These are phyloP conservation scores for Spergularia azorica DNA, from an alignment of 179 eudicot species.

Conservation along the genomic window DNA sequence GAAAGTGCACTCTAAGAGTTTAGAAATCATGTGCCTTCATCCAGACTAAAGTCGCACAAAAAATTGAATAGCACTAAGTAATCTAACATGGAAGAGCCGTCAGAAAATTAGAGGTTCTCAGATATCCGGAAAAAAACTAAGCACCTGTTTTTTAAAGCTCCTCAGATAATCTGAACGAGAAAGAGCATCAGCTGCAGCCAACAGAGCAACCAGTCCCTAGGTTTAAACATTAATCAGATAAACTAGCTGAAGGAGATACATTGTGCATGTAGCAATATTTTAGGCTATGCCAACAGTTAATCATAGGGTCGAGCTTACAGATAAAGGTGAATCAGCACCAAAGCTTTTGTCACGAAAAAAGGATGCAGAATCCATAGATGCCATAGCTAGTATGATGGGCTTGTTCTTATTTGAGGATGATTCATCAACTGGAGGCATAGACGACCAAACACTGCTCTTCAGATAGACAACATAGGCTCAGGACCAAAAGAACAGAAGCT, in stretches of 20 bases:
- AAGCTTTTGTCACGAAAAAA: constrained; percentile 95
- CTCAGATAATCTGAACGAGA: constrained; percentile 55
- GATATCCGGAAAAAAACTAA: constrained; percentile 6
- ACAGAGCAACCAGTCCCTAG: constrained; percentile 85
- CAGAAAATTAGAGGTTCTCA: neutral
- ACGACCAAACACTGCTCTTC: constrained; percentile 99
- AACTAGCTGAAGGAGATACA: constrained; percentile 13
- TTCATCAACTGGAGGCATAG: constrained; percentile 69
- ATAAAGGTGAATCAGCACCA: constrained; percentile 93
- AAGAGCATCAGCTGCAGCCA: constrained; percentile 95
- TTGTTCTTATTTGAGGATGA: constrained; percentile 51
- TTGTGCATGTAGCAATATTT: neutral
- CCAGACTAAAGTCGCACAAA: neutral
- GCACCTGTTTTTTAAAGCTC: constrained; percentile 75
- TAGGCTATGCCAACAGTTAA: neutral
- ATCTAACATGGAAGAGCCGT: neutral
- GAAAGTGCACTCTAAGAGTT: neutral
- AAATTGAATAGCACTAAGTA: constrained; percentile 4
- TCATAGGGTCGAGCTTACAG: constrained; percentile 53
- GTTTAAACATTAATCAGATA: constrained; percentile 18
- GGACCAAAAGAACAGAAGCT: constrained; percentile 15
- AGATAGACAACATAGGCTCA: constrained; percentile 39
- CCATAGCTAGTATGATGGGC: constrained; percentile 63
- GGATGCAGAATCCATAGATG: constrained; percentile 96
- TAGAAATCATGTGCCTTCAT: neutral